Evolutionary conservation across 805 yeast species (phyloP), one percentile per base, ranked within the genome.

Genomic region (Sungouiozyma intestinalis): DNA sequence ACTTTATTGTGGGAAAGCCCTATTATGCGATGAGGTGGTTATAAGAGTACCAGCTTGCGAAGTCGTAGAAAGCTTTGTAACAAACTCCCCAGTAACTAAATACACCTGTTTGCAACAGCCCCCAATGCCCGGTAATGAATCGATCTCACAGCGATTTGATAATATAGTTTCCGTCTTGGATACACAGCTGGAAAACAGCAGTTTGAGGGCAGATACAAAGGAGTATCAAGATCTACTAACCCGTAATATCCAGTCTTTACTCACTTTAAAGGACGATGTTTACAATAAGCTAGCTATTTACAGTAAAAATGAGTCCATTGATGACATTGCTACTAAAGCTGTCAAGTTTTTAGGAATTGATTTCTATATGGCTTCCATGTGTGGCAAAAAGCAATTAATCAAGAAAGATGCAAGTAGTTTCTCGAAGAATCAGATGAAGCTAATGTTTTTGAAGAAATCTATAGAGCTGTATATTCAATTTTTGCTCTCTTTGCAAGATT

Each of bases 231-330:
- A 46, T 1, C 35, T 53, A 20, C 50, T 78, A n/a, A 46, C 51
- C 1, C 45, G 48, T 1, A 50, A 67, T 3, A 65, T 77, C 17
- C 61, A 65, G 19, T 63, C 66, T 39, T 66, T 78, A 50, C 50
- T 66, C n/a, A 51, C 64, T n/a, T 57, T 81, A 29, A 67, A 72
- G 46, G 46, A 50, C 1, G 56, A 66, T 11, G 66, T 80, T 1
- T 48, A 48, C 33, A 63, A 67, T 11, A 62, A 64, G n/a, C 60
- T 78, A 15, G 68, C 77, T 2, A 57, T 86, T 18, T 86, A 84
- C 63, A 81, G 90, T 51, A 62, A 64, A 11, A 85, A 85, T 57
- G 96, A 87, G 56, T 54, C 69, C 0, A 44, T 83, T 2, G 83
- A 77, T 0, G 97, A 87, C 51, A 53, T 87, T 9, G 67, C 73